Conservation (phyloP, 2,329 filamentous ascomycete species). For the Chaetomium sp. region DNA sequence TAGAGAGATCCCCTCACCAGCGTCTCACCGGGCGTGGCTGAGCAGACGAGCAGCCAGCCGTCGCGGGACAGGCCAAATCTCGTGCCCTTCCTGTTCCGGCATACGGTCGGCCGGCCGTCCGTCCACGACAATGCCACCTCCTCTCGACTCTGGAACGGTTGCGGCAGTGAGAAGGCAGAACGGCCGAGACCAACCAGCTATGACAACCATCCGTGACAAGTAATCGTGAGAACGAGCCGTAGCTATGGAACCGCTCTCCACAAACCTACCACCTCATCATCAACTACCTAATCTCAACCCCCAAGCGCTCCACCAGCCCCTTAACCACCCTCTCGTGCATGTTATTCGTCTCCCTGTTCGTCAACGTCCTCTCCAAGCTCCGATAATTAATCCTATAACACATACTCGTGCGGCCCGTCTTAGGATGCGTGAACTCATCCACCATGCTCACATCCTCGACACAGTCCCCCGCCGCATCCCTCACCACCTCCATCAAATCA, state of each 20-base stretch:
- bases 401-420: slow-evolving; percentile 78
- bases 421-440: slow-evolving; percentile 87
- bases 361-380: slow-evolving; percentile 87
- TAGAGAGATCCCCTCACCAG: slow-evolving; percentile 14
- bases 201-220: background rate
- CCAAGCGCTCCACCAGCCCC: slow-evolving; percentile 68
- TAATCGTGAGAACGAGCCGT: background rate
- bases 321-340: slow-evolving; percentile 70
- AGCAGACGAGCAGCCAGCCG: slow-evolving; percentile 4
- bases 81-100: background rate
- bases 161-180: background rate
- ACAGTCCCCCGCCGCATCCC: slow-evolving; percentile 76
- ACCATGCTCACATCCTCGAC: slow-evolving; percentile 86
- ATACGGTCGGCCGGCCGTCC: background rate
- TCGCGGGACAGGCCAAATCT: slow-evolving; percentile 1
- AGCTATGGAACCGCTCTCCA: background rate
- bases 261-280: background rate
- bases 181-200: background rate
- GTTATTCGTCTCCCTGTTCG: slow-evolving; percentile 75
- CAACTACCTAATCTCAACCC: slow-evolving; percentile 74
- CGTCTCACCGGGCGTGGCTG: slow-evolving; percentile 24
- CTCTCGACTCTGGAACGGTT: background rate
- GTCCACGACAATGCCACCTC: slow-evolving; percentile 9
- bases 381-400: slow-evolving; percentile 95
- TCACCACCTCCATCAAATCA: slow-evolving; percentile 94